These are phyloP conservation scores for Colletotrichum shisoi DNA, from an alignment of 2,329 filamentous ascomycete species.

Conservation along the genomic window DNA sequence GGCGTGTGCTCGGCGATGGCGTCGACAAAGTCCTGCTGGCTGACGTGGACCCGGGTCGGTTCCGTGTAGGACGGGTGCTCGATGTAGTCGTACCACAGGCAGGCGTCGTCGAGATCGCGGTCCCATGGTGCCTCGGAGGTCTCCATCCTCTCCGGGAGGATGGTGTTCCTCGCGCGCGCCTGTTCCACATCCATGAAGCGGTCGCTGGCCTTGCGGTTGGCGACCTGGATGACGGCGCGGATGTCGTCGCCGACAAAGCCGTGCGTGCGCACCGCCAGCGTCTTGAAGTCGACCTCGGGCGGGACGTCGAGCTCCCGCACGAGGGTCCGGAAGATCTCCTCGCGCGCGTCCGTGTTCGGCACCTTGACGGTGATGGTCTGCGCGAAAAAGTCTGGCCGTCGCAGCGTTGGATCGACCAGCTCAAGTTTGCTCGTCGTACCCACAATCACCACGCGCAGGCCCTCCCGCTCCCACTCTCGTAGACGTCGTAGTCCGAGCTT, in stretches of 20 bases:
- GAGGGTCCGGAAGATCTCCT: constrained; percentile 78
- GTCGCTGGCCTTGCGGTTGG: constrained; percentile 52
- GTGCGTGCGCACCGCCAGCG: constrained; percentile 82
- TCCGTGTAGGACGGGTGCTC: constrained; percentile 40
- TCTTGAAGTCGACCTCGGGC: constrained; percentile 74
- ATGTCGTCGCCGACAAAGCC: constrained; percentile 94
- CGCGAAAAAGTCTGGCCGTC: constrained; percentile 78
- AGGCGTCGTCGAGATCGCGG: constrained; percentile 13
- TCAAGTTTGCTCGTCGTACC: constrained; percentile 91
- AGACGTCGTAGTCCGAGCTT: constrained; percentile 87
- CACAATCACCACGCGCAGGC: constrained; percentile 83
- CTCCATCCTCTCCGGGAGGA: constrained; percentile 18
- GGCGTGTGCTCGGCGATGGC: constrained; percentile 70
- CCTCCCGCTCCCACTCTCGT: constrained; percentile 71
- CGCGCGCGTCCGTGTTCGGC: constrained; percentile 78
- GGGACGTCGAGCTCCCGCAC: constrained; percentile 71
- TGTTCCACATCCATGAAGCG: constrained; percentile 46
- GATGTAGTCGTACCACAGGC: constrained; percentile 36
- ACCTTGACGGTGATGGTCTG: constrained; percentile 87
- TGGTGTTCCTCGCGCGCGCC: constrained; percentile 36
- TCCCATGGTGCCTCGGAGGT: constrained; percentile 13
- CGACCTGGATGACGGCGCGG: constrained; percentile 65
- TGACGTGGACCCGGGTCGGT: constrained; percentile 44
- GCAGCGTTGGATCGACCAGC: constrained; percentile 80
- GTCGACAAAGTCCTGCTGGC: constrained; percentile 71